phyloP scores from a whole-genome alignment of 306 rosid species.

The Potentilla sterilis region DNA sequence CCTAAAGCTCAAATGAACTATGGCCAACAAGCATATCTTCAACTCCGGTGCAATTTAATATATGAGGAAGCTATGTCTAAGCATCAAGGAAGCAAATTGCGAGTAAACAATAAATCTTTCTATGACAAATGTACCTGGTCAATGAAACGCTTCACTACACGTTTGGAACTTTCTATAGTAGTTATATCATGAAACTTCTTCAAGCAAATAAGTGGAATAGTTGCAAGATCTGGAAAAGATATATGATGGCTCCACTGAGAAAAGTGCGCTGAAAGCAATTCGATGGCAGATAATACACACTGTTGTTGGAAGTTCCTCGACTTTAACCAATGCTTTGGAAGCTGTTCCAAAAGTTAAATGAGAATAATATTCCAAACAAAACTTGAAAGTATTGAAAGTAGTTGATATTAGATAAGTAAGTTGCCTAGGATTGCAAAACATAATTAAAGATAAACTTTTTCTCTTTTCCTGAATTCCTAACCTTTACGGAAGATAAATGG shows the following conservation, averaged over 20 bases:
- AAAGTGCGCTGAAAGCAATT: conserved; percentile 78
- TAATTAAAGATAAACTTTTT: neutral
- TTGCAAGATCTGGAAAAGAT: conserved; percentile 89
- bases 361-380: conserved; percentile 22
- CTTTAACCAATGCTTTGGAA: conserved; percentile 85
- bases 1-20: neutral
- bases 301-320: conserved; percentile 72
- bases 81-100: conserved; percentile 1
- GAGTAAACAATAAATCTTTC: neutral
- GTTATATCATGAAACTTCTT: conserved; percentile 65
- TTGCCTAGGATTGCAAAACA: neutral
- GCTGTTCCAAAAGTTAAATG: conserved; percentile 46
- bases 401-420: neutral
- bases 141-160: conserved; percentile 70
- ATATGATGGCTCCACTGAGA: conserved; percentile 80
- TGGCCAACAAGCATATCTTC: conserved; percentile 2
- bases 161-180: conserved; percentile 63
- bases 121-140: conserved; percentile 61
- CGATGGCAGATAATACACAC: conserved; percentile 70
- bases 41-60: neutral
- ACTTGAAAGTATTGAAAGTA: neutral
- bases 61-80: neutral
- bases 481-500: conserved; percentile 59
- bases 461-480: conserved; percentile 27
- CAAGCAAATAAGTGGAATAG: conserved; percentile 65